A percentile compares a stretch with the other conserved stretches of the same genome.
These are phyloP conservation scores for Lactarius sp. DNA, from an alignment of 768 basidiomycete genomes.

Conservation along the genomic window DNA sequence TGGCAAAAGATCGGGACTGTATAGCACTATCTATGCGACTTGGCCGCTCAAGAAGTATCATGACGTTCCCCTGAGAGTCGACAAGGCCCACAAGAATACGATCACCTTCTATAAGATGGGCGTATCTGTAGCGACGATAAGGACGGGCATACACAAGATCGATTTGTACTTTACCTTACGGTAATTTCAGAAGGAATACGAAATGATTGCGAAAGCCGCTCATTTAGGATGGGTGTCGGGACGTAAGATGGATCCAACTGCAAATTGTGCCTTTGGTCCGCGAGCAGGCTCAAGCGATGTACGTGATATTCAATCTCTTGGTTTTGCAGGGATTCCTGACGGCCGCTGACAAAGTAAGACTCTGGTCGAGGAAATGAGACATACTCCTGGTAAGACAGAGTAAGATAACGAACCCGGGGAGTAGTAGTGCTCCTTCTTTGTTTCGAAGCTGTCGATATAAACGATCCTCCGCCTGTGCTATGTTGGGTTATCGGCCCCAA, in stretches of 20 bases:
- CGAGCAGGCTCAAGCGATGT: slow-evolving; percentile 4
- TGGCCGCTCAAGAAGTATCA: slow-evolving; percentile 16
- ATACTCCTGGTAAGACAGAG: not conserved
- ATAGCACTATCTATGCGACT: slow-evolving; percentile 10
- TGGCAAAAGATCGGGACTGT: not conserved
- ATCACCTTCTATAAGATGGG: slow-evolving; percentile 21
- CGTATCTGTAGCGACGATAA: slow-evolving; percentile 8
- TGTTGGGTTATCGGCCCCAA: not conserved
- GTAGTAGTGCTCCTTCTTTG: slow-evolving; percentile 7
- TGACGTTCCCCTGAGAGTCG: slow-evolving; percentile 13
- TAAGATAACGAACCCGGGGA: slow-evolving; percentile 1
- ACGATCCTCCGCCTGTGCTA: slow-evolving; percentile 1
- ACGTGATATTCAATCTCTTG: slow-evolving; percentile 18
- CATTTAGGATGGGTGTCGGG: slow-evolving; percentile 8
- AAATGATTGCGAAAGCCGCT: slow-evolving; percentile 16
- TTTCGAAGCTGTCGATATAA: not conserved
- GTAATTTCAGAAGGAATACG: not conserved
- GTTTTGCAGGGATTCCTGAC: slow-evolving; percentile 7
- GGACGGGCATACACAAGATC: not conserved
- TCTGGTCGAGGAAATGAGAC: not conserved
- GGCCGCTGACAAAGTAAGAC: slow-evolving; percentile 15
- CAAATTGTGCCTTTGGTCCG: slow-evolving; percentile 17
- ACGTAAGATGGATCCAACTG: slow-evolving; percentile 22
- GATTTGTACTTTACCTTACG: slow-evolving; percentile 7
- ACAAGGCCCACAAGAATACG: slow-evolving; percentile 17